Conservation (phyloP, 257 asterid species). For the Primulina eburnea region DNA sequence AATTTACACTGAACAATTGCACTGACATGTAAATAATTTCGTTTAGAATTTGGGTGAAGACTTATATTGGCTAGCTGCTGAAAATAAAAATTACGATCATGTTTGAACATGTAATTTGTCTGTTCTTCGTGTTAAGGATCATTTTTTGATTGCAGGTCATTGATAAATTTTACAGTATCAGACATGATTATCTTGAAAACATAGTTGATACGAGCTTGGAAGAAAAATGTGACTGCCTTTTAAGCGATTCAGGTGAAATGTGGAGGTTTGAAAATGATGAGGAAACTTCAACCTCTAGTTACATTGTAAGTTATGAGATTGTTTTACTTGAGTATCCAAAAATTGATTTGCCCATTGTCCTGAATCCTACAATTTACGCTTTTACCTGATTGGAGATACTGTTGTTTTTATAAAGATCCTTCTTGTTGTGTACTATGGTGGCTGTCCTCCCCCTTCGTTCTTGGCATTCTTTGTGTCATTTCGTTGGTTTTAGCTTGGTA, state of each 20-base stretch:
- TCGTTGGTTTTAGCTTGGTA: constrained; percentile 1
- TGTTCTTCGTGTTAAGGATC: constrained; percentile 20
- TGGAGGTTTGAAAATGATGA: constrained; percentile 70
- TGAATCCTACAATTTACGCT: constrained; percentile 8
- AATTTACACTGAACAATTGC: too few relatives aligned
- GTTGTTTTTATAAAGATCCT: neutral
- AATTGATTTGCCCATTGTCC: constrained; percentile 8
- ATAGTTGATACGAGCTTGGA: constrained; percentile 57
- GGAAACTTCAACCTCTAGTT: constrained; percentile 70
- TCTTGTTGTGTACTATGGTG: neutral
- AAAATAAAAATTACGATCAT: neutral
- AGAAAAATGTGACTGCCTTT: constrained; percentile 72
- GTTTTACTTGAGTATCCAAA: neutral
- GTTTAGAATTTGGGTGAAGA: too few relatives aligned
- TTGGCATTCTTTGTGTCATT: neutral
- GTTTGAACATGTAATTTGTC: constrained; percentile 16
- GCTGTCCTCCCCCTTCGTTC: constrained; percentile 2
- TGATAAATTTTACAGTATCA: constrained; percentile 72
- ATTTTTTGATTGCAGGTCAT: constrained; percentile 54
- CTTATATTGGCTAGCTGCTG: too few relatives aligned
- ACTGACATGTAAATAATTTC: too few relatives aligned
- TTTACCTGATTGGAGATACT: constrained; percentile 5
- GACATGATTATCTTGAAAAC: constrained; percentile 44
- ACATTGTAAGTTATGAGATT: constrained; percentile 59
- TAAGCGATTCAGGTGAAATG: constrained; percentile 67